Percentiles rank a stretch among this genome's conserved stretches.
phyloP scores from a whole-genome alignment of 768 basidiomycete genomes.

The Termitomyces sp. region DNA sequence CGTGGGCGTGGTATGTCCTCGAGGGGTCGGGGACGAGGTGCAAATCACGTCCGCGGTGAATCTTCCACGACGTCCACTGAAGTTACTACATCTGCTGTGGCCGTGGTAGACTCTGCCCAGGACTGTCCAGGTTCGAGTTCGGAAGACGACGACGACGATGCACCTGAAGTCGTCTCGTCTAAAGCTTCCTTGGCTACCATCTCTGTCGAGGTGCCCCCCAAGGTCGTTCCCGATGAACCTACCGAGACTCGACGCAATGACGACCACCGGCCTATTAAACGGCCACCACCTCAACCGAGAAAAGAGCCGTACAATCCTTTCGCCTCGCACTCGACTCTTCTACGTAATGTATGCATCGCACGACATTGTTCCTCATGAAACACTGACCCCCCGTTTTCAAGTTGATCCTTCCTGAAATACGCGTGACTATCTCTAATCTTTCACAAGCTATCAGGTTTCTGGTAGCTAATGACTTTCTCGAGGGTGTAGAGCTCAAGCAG shows the following conservation, averaged over 20 bases:
- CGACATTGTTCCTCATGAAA: not conserved
- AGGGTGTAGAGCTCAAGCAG: constrained; percentile 70
- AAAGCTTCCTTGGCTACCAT: constrained; percentile 23
- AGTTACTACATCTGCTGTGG: not conserved
- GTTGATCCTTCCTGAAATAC: constrained; percentile 82
- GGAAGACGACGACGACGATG: constrained; percentile 30
- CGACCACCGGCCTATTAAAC: not conserved
- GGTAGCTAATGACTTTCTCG: constrained; percentile 84
- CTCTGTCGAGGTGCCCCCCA: not conserved
- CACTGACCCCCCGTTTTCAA: constrained; percentile 21
- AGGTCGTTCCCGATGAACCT: not conserved
- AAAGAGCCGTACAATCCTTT: constrained; percentile 58
- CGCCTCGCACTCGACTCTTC: constrained; percentile 57
- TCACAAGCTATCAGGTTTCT: constrained; percentile 90
- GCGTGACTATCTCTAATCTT: constrained; percentile 83
- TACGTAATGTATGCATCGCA: constrained; percentile 63
- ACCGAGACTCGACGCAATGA: not conserved
- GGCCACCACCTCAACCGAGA: constrained; percentile 20
- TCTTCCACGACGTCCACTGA: not conserved
- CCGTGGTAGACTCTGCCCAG: not conserved
- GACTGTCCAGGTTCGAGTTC: not conserved
- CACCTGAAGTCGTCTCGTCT: constrained; percentile 57
- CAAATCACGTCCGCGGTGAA: constrained; percentile 14
- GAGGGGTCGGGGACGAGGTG: constrained; percentile 6
- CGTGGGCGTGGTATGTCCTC: constrained; percentile 9